Evolutionary conservation across 192 early-diverging fungal genomes (phyloP).

Genomic region (Podila minutissima): DNA sequence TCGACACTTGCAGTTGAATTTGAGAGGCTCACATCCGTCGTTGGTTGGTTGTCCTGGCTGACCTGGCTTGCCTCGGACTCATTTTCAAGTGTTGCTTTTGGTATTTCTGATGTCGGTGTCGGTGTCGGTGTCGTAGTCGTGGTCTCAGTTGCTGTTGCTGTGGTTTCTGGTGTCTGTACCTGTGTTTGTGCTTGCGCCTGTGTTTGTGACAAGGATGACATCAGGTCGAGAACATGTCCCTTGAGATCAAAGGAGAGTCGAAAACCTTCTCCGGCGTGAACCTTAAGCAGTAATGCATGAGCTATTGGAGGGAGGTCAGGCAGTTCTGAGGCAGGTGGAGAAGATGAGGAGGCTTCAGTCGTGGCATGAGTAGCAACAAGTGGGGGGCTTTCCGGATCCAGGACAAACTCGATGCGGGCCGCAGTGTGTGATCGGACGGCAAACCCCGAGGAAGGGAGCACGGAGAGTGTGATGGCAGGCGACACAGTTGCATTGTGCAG

Average conservation of each 20-base stretch:
- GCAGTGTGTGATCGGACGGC: conserved; percentile 27
- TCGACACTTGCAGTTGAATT: too few relatives aligned
- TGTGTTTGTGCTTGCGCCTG: not conserved
- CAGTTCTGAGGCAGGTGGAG: not conserved
- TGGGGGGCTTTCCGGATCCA: conserved; percentile 9
- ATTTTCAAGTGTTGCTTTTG: not conserved
- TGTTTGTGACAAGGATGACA: not conserved
- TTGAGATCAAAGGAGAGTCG: conserved; percentile 31
- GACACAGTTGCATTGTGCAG: conserved; percentile 40
- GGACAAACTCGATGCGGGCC: conserved; percentile 38
- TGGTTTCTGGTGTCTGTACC: not conserved
- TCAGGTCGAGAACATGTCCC: conserved; percentile 9
- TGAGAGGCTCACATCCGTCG: not conserved
- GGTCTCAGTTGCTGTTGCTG: not conserved
- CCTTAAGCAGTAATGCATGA: conserved; percentile 27
- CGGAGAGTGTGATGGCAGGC: conserved; percentile 24
- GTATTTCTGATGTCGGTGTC: not conserved
- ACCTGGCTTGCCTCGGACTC: not conserved
- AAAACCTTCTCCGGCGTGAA: conserved; percentile 32
- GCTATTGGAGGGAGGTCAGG: not conserved
- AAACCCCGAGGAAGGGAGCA: conserved; percentile 7
- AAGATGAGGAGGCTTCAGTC: not conserved
- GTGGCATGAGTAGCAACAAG: not conserved
- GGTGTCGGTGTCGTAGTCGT: not conserved
- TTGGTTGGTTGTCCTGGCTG: not conserved